Evolutionary conservation across 2,329 filamentous ascomycete genomes (phyloP).

Genomic region (Aspergillus novoparasiticus): DNA sequence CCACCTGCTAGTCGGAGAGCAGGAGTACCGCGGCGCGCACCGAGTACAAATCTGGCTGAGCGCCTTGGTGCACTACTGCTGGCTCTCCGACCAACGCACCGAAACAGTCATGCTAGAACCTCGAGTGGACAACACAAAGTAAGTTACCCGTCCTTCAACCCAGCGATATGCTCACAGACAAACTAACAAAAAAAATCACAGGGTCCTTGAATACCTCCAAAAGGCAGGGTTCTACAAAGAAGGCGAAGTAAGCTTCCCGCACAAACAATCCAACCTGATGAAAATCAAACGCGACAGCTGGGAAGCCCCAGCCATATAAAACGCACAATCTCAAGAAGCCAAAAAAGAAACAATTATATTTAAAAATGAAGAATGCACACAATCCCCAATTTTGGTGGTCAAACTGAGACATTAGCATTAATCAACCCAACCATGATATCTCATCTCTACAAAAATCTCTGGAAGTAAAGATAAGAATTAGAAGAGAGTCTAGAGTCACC

Average conservation of each 20-base stretch:
- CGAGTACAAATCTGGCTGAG: slow-evolving; percentile 79
- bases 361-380: background rate
- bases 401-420: background rate
- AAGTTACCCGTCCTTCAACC: slow-evolving; percentile 36
- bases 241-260: slow-evolving; percentile 80
- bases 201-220: slow-evolving; percentile 71
- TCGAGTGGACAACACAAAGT: slow-evolving; percentile 88
- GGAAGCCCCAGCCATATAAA: slow-evolving; percentile 66
- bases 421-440: background rate
- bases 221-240: slow-evolving; percentile 81
- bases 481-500: background rate
- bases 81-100: slow-evolving; percentile 76
- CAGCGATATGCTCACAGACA: background rate
- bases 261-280: slow-evolving; percentile 90
- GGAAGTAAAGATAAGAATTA: background rate
- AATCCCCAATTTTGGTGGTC: background rate
- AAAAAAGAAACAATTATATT: background rate
- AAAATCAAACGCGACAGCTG: slow-evolving; percentile 78
- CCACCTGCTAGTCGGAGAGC: slow-evolving; percentile 86
- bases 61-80: slow-evolving; percentile 84
- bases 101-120: slow-evolving; percentile 85
- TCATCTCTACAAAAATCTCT: background rate
- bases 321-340: background rate
- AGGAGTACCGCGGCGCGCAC: slow-evolving; percentile 82
- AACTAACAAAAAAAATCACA: slow-evolving; percentile 15